These are phyloP conservation scores for Pseudogymnoascus sp. DNA, from an alignment of 2,329 filamentous ascomycete species.

Conservation along the genomic window DNA sequence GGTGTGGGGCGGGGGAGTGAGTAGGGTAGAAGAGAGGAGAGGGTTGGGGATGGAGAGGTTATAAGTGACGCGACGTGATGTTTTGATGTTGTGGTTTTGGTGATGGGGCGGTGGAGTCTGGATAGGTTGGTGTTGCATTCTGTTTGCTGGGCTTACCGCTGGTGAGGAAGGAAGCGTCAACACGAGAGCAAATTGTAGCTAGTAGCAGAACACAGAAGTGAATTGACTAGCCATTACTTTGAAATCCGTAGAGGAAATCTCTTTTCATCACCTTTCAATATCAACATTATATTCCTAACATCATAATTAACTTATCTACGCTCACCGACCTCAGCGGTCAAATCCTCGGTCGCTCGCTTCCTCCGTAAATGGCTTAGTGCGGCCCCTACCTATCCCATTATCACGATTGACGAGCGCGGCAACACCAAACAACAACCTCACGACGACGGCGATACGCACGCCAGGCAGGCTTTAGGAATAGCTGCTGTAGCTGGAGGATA, in stretches of 20 bases:
- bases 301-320: neutral
- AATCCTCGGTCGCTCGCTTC: neutral
- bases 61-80: constrained; percentile 3
- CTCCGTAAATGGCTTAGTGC: constrained; percentile 4
- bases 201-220: neutral
- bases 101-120: neutral
- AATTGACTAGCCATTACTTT: neutral
- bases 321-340: constrained; percentile 6
- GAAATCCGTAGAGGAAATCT: neutral
- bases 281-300: neutral
- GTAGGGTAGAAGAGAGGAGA: neutral
- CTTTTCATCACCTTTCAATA: neutral
- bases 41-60: neutral
- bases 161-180: constrained; percentile 1
- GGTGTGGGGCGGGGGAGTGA: neutral
- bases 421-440: neutral
- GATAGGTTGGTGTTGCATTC: constrained; percentile 6
- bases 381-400: constrained; percentile 6
- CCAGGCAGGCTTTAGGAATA: constrained; percentile 3
- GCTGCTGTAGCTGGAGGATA: constrained; percentile 2
- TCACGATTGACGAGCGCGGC: constrained; percentile 6
- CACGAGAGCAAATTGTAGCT: neutral
- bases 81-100: constrained; percentile 6
- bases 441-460: neutral
- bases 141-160: neutral